Percentiles rank a stretch among this genome's conserved stretches.
Conservation (phyloP, 1,139 yeast genomes). For the Geotrichum cucujoidarum region DNA sequence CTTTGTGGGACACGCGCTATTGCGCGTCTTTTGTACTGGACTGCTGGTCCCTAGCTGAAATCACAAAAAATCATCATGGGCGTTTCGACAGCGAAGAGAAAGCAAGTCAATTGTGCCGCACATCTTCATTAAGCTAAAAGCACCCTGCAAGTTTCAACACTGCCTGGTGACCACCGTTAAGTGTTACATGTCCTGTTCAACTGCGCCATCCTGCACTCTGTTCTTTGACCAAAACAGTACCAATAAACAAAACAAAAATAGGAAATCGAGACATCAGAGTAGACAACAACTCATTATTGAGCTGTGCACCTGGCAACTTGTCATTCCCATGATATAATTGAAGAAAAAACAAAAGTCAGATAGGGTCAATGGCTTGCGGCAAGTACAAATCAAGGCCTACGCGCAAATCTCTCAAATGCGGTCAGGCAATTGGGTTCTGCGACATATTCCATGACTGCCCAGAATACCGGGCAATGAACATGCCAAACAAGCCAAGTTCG, state of each 20-base stretch:
- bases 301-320: background rate
- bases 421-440: conserved; percentile 8
- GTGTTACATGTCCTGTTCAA: background rate
- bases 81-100: background rate
- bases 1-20: background rate
- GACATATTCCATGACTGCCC: background rate
- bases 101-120: background rate
- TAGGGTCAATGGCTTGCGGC: conserved; percentile 4
- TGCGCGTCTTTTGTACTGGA: background rate
- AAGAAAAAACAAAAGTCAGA: background rate
- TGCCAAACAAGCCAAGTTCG: conserved; percentile 2
- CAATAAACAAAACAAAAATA: conserved; percentile 7
- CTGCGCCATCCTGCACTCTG: background rate
- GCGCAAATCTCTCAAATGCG: conserved; percentile 7
- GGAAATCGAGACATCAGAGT: background rate
- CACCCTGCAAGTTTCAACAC: conserved; percentile 3
- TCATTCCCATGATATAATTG: background rate
- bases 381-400: background rate
- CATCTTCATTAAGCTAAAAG: conserved; percentile 3
- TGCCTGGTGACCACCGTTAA: background rate
- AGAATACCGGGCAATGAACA: background rate
- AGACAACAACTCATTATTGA: background rate
- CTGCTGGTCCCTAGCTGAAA: conserved; percentile 4
- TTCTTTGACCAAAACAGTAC: background rate
- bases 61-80: background rate